phyloP scores from a whole-genome alignment of 2,329 filamentous ascomycete genomes.

The Paraphaeosphaeria sporulosa region DNA sequence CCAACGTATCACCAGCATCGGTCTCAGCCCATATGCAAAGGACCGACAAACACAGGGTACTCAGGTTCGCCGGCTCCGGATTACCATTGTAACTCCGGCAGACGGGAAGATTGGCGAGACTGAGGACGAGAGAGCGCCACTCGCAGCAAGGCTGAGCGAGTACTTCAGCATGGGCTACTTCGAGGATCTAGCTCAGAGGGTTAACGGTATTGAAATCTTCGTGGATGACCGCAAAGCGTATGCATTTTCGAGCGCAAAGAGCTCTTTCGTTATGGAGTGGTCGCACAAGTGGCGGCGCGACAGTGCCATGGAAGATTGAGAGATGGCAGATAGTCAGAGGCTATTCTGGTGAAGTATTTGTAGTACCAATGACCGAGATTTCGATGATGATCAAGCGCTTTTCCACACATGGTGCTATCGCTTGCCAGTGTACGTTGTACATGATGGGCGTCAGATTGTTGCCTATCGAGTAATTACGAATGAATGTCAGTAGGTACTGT shows the following conservation, averaged over 20 bases:
- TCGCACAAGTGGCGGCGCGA: constrained; percentile 10
- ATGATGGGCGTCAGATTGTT: no score
- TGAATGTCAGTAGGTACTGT: no score
- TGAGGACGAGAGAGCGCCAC: constrained; percentile 10
- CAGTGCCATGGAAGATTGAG: constrained; percentile 1
- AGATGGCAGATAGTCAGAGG: background rate
- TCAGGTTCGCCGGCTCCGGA: background rate
- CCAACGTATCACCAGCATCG: constrained; percentile 9
- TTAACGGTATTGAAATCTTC: constrained; percentile 6
- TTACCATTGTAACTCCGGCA: constrained; percentile 4
- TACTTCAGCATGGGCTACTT: constrained; percentile 2
- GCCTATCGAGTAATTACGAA: no score
- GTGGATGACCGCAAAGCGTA: constrained; percentile 9
- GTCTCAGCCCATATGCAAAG: constrained; percentile 10
- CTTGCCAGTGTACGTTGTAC: no score
- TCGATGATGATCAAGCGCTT: background rate
- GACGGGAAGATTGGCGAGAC: background rate
- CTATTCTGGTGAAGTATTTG: background rate
- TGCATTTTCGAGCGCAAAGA: background rate
- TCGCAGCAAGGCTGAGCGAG: constrained; percentile 1
- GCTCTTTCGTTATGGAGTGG: constrained; percentile 4
- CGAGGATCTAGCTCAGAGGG: constrained; percentile 1
- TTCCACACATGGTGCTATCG: background rate
- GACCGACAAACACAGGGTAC: background rate
- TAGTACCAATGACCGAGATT: background rate